A percentile compares a stretch with the other conserved stretches of the same genome.
Evolutionary conservation across 139 green algal species (phyloP).

Genomic region (Ettlia oleoabundans): DNA sequence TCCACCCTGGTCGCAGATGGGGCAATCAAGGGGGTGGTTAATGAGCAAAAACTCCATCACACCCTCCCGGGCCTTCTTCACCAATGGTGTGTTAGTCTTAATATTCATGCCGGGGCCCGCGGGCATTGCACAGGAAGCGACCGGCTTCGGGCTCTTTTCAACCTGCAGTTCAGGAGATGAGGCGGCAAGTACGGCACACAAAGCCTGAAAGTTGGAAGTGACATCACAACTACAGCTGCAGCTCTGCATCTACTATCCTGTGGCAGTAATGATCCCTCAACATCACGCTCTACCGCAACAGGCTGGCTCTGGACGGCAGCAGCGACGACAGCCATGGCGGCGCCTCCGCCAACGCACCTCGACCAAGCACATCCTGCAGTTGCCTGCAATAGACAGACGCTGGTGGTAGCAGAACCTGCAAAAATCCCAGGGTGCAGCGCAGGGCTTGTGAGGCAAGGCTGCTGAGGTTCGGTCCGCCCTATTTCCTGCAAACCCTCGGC

Average conservation of each 20-base stretch:
- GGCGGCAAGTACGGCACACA: too few relatives aligned
- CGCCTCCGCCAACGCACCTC: slow-evolving; percentile 75
- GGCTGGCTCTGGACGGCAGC: too few relatives aligned
- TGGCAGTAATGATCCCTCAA: too few relatives aligned
- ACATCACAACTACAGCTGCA: too few relatives aligned
- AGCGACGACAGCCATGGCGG: too few relatives aligned
- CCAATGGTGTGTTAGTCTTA: slow-evolving; percentile 92
- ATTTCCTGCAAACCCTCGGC: too few relatives aligned
- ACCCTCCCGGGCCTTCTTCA: slow-evolving; percentile 99
- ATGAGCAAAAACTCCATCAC: slow-evolving; percentile 99
- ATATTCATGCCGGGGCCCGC: slow-evolving; percentile 95
- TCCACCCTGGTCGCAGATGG: slow-evolving; percentile 99
- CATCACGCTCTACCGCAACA: too few relatives aligned
- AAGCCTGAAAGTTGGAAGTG: too few relatives aligned
- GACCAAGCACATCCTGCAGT: slow-evolving; percentile 99
- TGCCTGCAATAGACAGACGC: slow-evolving; percentile 96
- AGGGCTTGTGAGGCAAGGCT: background rate
- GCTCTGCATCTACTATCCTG: too few relatives aligned
- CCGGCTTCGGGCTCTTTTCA: slow-evolving; percentile 96
- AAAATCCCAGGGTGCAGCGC: background rate
- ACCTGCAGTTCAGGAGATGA: slow-evolving; percentile 77
- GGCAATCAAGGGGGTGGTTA: slow-evolving; percentile 99
- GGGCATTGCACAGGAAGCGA: slow-evolving; percentile 98
- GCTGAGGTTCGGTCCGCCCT: too few relatives aligned
- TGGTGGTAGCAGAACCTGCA: slow-evolving; percentile 99